These are phyloP conservation scores for Dittrichia graveolens DNA, from an alignment of 129 eudicot genomes.

Conservation along the genomic window DNA sequence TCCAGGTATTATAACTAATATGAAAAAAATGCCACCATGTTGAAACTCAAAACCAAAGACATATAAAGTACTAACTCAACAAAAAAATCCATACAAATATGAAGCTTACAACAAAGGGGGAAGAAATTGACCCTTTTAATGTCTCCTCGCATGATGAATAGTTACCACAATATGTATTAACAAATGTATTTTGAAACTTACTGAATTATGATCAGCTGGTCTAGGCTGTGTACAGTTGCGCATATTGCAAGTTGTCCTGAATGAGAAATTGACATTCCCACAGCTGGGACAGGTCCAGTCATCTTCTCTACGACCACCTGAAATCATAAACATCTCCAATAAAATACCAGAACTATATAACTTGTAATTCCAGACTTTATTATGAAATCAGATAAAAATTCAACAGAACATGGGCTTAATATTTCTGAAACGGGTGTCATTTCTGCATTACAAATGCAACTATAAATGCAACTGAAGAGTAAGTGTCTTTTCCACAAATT, in stretches of 20 bases:
- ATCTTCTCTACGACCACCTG: slow-evolving; percentile 96
- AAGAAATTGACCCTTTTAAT: neutral
- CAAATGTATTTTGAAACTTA: slow-evolving; percentile 37
- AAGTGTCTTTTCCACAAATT: slow-evolving; percentile 6
- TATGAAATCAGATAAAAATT: neutral
- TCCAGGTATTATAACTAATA: neutral
- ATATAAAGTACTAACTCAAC: slow-evolving; percentile 1
- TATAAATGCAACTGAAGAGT: neutral
- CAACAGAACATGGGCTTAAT: neutral
- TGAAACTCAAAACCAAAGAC: neutral
- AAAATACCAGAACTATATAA: neutral
- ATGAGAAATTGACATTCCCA: slow-evolving; percentile 93
- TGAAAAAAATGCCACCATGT: neutral
- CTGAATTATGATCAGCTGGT: slow-evolving; percentile 93
- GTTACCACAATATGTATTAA: neutral
- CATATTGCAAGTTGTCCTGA: slow-evolving; percentile 95
- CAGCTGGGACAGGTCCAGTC: slow-evolving; percentile 99
- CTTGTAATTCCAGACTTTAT: neutral
- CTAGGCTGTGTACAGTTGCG: slow-evolving; percentile 93
- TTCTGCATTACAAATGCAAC: neutral
- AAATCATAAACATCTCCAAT: slow-evolving; percentile 28
- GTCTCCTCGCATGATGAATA: neutral
- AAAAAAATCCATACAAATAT: slow-evolving; percentile 5
- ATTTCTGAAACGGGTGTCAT: neutral
- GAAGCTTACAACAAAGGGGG: slow-evolving; percentile 1